A percentile compares a stretch with the other conserved stretches of the same genome.
phyloP scores from a whole-genome alignment of 2,329 filamentous ascomycete species.

The Dactylellina leptospora region DNA sequence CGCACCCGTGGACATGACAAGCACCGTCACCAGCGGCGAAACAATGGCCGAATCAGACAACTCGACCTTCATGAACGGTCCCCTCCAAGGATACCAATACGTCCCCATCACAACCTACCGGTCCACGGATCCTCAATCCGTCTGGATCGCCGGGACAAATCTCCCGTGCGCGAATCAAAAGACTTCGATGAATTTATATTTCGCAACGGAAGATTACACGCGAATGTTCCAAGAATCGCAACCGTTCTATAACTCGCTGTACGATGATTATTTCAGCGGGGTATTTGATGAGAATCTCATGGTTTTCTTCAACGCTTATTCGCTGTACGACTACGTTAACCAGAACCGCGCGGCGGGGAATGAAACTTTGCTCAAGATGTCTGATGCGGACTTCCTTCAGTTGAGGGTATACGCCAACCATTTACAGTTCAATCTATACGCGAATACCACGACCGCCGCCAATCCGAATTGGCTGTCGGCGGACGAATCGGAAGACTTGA shows the following conservation, averaged over 20 bases:
- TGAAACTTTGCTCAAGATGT: constrained; percentile 28
- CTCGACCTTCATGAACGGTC: constrained; percentile 43
- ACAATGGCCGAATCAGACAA: constrained; percentile 17
- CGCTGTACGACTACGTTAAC: constrained; percentile 40
- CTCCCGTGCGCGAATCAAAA: constrained; percentile 31
- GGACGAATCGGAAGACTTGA: constrained; percentile 2
- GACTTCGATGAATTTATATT: constrained; percentile 19
- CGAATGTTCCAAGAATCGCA: constrained; percentile 12
- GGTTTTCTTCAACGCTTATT: constrained; percentile 32
- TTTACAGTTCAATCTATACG: constrained; percentile 44
- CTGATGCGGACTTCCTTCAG: constrained; percentile 24
- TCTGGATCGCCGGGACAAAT: constrained; percentile 22
- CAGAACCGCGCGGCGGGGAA: constrained; percentile 36
- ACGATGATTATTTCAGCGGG: constrained; percentile 32
- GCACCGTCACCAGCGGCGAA: constrained; percentile 5
- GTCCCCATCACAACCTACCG: constrained; percentile 34
- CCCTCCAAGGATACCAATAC: constrained; percentile 45
- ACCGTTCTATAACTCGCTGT: constrained; percentile 21
- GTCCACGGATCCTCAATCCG: constrained; percentile 24
- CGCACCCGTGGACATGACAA: constrained; percentile 18
- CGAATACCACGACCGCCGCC: constrained; percentile 29
- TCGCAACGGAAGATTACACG: constrained; percentile 27
- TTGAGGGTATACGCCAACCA: constrained; percentile 37
- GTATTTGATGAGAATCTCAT: constrained; percentile 25
- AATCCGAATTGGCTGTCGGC: constrained; percentile 16